Evolutionary conservation across 345 rosid species (phyloP).

Genomic region (Brassica nigra): DNA sequence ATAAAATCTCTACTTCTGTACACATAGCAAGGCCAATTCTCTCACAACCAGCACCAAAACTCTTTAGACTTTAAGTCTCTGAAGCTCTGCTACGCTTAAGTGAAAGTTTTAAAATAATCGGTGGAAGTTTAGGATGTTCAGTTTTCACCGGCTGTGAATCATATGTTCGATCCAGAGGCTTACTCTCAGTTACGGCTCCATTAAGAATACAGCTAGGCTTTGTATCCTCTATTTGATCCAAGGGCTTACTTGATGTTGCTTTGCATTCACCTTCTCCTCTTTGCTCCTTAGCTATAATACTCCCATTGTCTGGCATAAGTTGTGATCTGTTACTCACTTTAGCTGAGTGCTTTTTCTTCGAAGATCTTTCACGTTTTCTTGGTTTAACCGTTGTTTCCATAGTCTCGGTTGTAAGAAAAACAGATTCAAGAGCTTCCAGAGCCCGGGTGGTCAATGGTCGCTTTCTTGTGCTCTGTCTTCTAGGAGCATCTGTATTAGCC

Average conservation of each 20-base stretch:
- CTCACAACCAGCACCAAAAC: background rate
- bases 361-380: slow-evolving; percentile 34
- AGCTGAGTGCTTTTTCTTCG: slow-evolving; percentile 30
- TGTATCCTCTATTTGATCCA: slow-evolving; percentile 36
- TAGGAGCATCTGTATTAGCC: slow-evolving; percentile 36
- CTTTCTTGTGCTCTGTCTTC: slow-evolving; percentile 74
- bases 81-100: slow-evolving; percentile 28
- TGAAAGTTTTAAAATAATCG: slow-evolving; percentile 39
- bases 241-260: slow-evolving; percentile 23
- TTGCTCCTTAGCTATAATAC: slow-evolving; percentile 12
- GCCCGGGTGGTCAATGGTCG: slow-evolving; percentile 66
- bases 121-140: slow-evolving; percentile 35
- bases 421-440: slow-evolving; percentile 69
- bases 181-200: slow-evolving; percentile 27
- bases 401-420: slow-evolving; percentile 48
- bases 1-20: slow-evolving; percentile 23
- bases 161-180: background rate
- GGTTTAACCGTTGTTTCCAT: slow-evolving; percentile 36
- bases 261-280: slow-evolving; percentile 21
- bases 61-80: slow-evolving; percentile 9
- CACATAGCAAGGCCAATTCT: slow-evolving; percentile 32
- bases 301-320: slow-evolving; percentile 17
- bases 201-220: slow-evolving; percentile 26
- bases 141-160: slow-evolving; percentile 19
- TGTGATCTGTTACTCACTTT: slow-evolving; percentile 20